These are phyloP conservation scores for Populus hybrid DNA, from an alignment of 441 rosid genomes.

Conservation along the genomic window DNA sequence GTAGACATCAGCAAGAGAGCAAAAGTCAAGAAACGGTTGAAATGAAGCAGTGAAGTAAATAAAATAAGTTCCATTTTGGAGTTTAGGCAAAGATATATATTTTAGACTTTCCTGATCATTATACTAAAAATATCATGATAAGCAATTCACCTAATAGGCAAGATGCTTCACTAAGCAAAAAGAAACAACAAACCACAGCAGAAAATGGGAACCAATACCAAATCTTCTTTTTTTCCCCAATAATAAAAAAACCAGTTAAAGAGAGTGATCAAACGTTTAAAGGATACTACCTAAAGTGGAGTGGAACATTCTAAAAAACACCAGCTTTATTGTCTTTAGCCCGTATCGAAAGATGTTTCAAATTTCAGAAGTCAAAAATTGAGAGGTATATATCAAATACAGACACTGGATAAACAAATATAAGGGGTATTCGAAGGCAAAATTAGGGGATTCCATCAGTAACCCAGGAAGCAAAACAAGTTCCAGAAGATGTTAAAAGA, in stretches of 20 bases:
- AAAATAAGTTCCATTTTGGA: background rate
- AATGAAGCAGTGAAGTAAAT: background rate
- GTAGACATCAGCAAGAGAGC: background rate
- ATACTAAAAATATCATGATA: background rate
- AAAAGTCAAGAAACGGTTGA: background rate
- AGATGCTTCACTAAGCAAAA: background rate
- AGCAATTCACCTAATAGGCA: background rate
- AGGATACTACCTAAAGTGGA: background rate
- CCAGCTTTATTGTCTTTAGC: background rate
- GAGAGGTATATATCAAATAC: background rate
- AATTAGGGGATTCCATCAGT: background rate
- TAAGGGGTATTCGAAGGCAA: background rate
- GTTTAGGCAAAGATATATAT: background rate
- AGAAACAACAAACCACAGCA: background rate
- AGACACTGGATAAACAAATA: background rate
- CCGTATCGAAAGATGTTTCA: background rate
- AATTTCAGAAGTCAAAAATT: background rate
- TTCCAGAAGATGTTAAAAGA: background rate
- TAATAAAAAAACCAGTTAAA: background rate
- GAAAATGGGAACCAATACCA: background rate
- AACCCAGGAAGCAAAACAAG: conserved; percentile 1
- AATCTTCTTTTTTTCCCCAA: background rate
- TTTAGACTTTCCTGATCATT: background rate
- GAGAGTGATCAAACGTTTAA: background rate
- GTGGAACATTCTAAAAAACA: background rate